Base-by-base conservation (phyloP, 148 eudicot species). In the Heliosperma pusillum region DNA sequence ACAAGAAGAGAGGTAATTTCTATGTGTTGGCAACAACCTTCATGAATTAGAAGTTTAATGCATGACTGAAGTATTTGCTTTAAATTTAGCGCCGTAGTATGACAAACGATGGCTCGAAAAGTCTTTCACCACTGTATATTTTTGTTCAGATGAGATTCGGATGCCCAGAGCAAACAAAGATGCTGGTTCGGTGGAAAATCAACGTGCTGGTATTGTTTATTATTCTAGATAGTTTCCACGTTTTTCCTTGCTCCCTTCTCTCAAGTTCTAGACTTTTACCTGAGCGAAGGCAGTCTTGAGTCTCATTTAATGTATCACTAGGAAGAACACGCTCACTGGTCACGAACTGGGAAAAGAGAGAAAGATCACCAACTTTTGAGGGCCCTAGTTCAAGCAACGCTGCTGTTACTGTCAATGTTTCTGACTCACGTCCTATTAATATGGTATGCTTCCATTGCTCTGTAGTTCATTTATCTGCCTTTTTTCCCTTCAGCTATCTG, bases 271-370 rank as follows among this genome's bases (percentile, higher is more conserved):
- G 12, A 72, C 20, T n/a, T 72, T 67, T 12, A 10, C 70, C 5
- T 21, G 45, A 61, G 56, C 56, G 4, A 44, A 50, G 22, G 70
- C 7, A 26, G 40, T 50, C 55, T 59, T 58, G 27, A 69, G 60
- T 52, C 72, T 73, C 53, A 52, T 47, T 30, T 58, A 27, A 71
- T 56, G n/a, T 61, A 24, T 66, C 61, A 66, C 53, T 79, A 94
- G 98, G 93, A 71, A 86, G 91, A 82, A 83, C 90, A 60, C 86
- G 86, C 72, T 82, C 89, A 20, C 77, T 89, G 81, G 92, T 86
- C 81, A 75, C 92, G 16, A 87, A 72, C 76, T 90, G 89, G 93
- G 96, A 95, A 80, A 89, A 82, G 83, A 89, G 82, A 73, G 99
- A 88, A 53, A 86, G 79, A 82, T 80, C 82, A 58, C 82, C 87